Conservation (phyloP, 2,329 filamentous ascomycete genomes). For the Zasmidium angulare region DNA sequence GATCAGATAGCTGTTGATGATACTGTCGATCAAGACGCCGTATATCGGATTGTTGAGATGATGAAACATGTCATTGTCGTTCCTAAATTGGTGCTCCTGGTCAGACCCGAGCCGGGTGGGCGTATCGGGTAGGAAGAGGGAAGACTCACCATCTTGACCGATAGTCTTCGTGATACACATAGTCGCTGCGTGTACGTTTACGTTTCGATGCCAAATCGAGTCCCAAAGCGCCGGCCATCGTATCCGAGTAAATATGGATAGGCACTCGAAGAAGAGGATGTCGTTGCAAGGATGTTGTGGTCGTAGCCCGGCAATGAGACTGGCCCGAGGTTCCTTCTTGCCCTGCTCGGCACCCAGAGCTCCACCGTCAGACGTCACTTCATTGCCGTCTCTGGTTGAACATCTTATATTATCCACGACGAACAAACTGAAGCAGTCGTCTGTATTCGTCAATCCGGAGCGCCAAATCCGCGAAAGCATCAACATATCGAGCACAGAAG, state of each 20-base stretch:
- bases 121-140: not conserved
- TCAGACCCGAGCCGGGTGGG: too few species aligned
- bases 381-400: too few species aligned
- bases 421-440: not conserved
- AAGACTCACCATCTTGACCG: slow-evolving; percentile 74
- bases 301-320: too few species aligned
- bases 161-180: slow-evolving; percentile 76
- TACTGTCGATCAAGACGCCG: slow-evolving; percentile 64
- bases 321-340: too few species aligned
- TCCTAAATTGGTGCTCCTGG: slow-evolving; percentile 53
- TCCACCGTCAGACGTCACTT: not conserved
- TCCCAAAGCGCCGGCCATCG: slow-evolving; percentile 42
- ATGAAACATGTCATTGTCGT: slow-evolving; percentile 91
- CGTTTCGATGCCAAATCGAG: slow-evolving; percentile 36
- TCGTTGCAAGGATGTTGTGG: not conserved
- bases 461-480: too few species aligned
- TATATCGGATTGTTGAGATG: slow-evolving; percentile 60
- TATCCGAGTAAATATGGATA: not conserved
- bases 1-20: slow-evolving; percentile 87
- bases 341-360: too few species aligned
- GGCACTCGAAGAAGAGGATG: not conserved
- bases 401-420: not conserved
- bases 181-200: slow-evolving; percentile 62
- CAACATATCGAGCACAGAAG: too few species aligned
- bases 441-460: too few species aligned